A percentile compares a stretch with the other conserved stretches of the same genome.
Conservation (phyloP, 106 monocot genomes). For the Triglochin maritima region DNA sequence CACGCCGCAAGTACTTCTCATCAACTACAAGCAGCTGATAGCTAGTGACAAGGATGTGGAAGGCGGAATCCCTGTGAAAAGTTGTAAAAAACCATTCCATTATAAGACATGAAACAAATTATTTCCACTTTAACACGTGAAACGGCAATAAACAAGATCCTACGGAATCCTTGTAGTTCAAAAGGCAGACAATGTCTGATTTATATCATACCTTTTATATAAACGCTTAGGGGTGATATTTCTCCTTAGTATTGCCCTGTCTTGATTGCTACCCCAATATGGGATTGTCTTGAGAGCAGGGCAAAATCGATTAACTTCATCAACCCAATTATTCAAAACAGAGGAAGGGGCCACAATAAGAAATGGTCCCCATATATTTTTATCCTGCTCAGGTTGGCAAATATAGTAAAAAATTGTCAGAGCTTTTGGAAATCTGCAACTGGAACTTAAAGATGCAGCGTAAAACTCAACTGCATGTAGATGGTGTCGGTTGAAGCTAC, state of each 20-base stretch:
- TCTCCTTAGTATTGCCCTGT: constrained; percentile 70
- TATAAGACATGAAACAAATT: neutral
- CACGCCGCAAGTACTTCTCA: constrained; percentile 73
- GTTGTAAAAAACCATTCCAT: neutral
- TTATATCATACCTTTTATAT: constrained; percentile 59
- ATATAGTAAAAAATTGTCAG: neutral
- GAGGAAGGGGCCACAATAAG: constrained; percentile 93
- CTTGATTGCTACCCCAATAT: constrained; percentile 77
- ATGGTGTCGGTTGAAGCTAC: no score
- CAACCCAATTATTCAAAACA: constrained; percentile 96
- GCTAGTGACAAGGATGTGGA: constrained; percentile 96
- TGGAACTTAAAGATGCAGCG: no score
- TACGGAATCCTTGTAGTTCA: neutral
- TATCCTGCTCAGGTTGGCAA: constrained; percentile 49
- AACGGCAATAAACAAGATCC: neutral
- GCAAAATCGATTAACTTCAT: constrained; percentile 87
- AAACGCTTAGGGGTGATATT: constrained; percentile 92
- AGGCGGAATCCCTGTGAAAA: constrained; percentile 59
- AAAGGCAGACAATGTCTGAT: neutral
- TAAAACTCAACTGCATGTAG: no score
- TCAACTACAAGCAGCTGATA: constrained; percentile 90
- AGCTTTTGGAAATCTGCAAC: neutral
- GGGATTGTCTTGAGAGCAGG: constrained; percentile 93
- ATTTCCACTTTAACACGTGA: neutral
- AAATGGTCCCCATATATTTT: constrained; percentile 99